Percentiles rank a stretch among this genome's conserved stretches.
Conservation (phyloP, 495 filamentous ascomycete genomes). For the Friedmanniomyces simplex region DNA sequence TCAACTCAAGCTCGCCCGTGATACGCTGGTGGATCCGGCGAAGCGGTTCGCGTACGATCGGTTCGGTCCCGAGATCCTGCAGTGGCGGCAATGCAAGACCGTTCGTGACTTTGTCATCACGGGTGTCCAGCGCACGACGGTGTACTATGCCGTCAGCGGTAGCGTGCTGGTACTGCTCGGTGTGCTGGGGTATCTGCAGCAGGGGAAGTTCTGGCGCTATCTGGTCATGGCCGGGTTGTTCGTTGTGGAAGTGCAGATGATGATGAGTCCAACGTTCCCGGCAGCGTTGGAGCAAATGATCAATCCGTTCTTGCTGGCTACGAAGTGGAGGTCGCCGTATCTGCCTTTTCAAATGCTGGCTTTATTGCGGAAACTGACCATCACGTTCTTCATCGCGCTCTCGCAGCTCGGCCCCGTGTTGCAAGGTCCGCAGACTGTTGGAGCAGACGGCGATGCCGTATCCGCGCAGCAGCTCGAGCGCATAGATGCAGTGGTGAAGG, state of each 20-base stretch:
- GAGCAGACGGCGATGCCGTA: conserved; percentile 24
- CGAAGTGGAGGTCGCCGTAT: conserved; percentile 50
- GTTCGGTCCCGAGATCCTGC: conserved; percentile 61
- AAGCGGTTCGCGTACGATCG: conserved; percentile 88
- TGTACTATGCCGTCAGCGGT: conserved; percentile 57
- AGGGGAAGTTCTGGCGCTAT: conserved; percentile 88
- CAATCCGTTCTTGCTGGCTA: conserved; percentile 47
- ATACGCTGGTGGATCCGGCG: conserved; percentile 67
- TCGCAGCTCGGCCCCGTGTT: conserved; percentile 68
- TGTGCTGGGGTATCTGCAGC: conserved; percentile 72
- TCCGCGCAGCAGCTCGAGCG: conserved; percentile 43
- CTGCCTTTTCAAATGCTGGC: conserved; percentile 80
- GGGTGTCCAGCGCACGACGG: conserved; percentile 48
- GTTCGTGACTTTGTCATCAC: conserved; percentile 60
- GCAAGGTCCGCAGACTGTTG: conserved; percentile 22
- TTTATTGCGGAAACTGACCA: conserved; percentile 62
- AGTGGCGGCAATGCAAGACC: conserved; percentile 59
- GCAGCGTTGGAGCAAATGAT: conserved; percentile 47
- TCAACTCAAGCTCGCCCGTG: conserved; percentile 69
- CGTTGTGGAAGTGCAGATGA: conserved; percentile 60
- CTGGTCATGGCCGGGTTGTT: conserved; percentile 57
- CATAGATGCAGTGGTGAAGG: conserved; percentile 42
- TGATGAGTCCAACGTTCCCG: conserved; percentile 56
- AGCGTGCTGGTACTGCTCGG: conserved; percentile 56
- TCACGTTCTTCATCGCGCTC: conserved; percentile 84